Conservation (phyloP, 2,329 filamentous ascomycete genomes). For the Cordyceps cateniannulata region DNA sequence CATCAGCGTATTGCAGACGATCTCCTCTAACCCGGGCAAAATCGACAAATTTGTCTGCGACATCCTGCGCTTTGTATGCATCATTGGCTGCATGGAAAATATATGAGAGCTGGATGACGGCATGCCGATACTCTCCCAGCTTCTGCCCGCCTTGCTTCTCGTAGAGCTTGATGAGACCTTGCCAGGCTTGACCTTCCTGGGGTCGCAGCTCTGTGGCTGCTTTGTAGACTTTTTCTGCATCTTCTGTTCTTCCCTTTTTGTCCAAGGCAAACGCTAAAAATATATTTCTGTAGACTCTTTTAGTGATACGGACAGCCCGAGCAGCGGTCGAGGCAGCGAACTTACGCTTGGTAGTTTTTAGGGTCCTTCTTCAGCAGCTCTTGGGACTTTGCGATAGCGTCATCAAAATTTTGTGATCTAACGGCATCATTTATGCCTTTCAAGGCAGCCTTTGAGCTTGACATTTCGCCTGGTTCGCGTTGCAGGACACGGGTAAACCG, state of each 20-base stretch:
- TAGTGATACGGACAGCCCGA: neutral
- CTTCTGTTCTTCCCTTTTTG: constrained; percentile 63
- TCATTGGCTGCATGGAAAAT: constrained; percentile 65
- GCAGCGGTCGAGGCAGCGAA: constrained; percentile 4
- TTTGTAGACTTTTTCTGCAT: constrained; percentile 71
- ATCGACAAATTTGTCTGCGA: constrained; percentile 72
- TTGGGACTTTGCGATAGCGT: constrained; percentile 63
- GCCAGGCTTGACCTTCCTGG: constrained; percentile 78
- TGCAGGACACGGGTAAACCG: neutral
- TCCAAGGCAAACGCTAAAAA: constrained; percentile 82
- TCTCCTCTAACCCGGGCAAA: constrained; percentile 69
- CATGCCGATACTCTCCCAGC: constrained; percentile 67
- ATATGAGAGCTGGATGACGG: constrained; percentile 65
- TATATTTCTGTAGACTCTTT: constrained; percentile 51
- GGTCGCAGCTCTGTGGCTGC: constrained; percentile 66
- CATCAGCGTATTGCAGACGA: constrained; percentile 65
- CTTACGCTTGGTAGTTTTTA: constrained; percentile 75
- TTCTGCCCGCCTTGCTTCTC: constrained; percentile 67
- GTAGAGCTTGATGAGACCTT: constrained; percentile 80
- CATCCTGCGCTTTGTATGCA: constrained; percentile 55
- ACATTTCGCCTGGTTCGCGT: constrained; percentile 33
- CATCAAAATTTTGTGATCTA: constrained; percentile 71
- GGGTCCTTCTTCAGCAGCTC: constrained; percentile 65
- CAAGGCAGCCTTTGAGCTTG: constrained; percentile 61
- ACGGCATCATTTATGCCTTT: constrained; percentile 77